phyloP scores from a whole-genome alignment of 2,329 filamentous ascomycete genomes.

The Aspergillus puulaauensis region DNA sequence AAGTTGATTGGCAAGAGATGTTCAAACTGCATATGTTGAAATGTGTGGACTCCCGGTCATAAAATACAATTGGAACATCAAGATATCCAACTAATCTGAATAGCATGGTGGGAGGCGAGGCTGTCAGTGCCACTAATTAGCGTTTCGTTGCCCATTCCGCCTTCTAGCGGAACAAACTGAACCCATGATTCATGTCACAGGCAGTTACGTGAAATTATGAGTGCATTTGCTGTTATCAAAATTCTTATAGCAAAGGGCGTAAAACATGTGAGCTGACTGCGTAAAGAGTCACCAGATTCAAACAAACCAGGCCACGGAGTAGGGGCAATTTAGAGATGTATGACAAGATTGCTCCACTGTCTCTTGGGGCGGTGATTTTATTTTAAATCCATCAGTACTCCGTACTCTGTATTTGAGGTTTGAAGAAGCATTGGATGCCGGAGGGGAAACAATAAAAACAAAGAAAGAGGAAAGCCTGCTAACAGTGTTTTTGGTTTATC shows the following conservation, averaged over 20 bases:
- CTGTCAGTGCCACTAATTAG: background rate
- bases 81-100: background rate
- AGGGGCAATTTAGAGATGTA: background rate
- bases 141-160: background rate
- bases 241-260: background rate
- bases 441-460: too few species aligned
- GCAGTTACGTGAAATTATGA: background rate
- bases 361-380: too few species aligned
- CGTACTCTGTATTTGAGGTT: too few species aligned
- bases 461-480: background rate
- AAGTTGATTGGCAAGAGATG: too few species aligned
- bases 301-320: background rate
- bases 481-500: background rate
- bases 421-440: background rate
- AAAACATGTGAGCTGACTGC: background rate
- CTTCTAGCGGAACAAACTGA: background rate
- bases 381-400: too few species aligned
- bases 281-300: background rate
- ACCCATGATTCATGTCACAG: background rate
- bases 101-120: background rate
- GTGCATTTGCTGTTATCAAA: background rate
- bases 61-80: too few species aligned
- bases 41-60: too few species aligned
- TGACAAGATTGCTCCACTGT: too few species aligned
- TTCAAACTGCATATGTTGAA: too few species aligned